These are phyloP conservation scores for Piloderma croceum DNA, from an alignment of 768 basidiomycete species.

Conservation along the genomic window DNA sequence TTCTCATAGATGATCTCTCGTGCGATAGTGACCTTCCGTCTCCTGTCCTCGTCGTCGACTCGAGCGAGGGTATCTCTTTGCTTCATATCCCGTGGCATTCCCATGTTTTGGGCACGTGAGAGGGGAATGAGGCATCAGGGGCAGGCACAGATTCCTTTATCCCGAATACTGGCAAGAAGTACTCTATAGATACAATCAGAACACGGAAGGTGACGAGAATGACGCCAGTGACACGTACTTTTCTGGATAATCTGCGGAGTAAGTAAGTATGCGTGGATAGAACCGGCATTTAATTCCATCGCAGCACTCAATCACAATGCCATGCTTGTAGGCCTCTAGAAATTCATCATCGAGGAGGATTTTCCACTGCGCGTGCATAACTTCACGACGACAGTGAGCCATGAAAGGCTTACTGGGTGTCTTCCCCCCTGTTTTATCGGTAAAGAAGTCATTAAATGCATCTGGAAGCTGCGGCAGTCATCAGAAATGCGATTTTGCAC, in stretches of 20 bases:
- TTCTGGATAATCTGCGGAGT: slow-evolving; percentile 38
- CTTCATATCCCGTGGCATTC: slow-evolving; percentile 14
- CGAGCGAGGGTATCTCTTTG: slow-evolving; percentile 6
- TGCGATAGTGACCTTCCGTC: slow-evolving; percentile 10
- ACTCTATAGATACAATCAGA: slow-evolving; percentile 19
- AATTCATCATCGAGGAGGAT: slow-evolving; percentile 31
- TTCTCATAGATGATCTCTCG: slow-evolving; percentile 25
- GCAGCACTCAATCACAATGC: slow-evolving; percentile 24
- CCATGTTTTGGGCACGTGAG: slow-evolving; percentile 28
- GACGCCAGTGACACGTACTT: slow-evolving; percentile 32
- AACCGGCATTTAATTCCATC: slow-evolving; percentile 28
- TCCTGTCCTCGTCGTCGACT: slow-evolving; percentile 7
- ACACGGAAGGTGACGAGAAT: slow-evolving; percentile 6
- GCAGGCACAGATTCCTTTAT: slow-evolving; percentile 35
- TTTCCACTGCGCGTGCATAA: slow-evolving; percentile 26
- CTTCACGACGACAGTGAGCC: slow-evolving; percentile 27
- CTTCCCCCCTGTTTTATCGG: slow-evolving; percentile 10
- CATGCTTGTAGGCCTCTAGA: slow-evolving; percentile 27
- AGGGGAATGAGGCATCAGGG: slow-evolving; percentile 28
- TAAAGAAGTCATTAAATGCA: slow-evolving; percentile 25
- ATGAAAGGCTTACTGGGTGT: slow-evolving; percentile 15
- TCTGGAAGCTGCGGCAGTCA: slow-evolving; percentile 23
- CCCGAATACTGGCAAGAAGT: slow-evolving; percentile 32
- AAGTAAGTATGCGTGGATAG: slow-evolving; percentile 30
- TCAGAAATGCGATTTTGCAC: not conserved